These are phyloP conservation scores for Sarocladium oryzae DNA, from an alignment of 2,329 filamentous ascomycete species.

Conservation along the genomic window DNA sequence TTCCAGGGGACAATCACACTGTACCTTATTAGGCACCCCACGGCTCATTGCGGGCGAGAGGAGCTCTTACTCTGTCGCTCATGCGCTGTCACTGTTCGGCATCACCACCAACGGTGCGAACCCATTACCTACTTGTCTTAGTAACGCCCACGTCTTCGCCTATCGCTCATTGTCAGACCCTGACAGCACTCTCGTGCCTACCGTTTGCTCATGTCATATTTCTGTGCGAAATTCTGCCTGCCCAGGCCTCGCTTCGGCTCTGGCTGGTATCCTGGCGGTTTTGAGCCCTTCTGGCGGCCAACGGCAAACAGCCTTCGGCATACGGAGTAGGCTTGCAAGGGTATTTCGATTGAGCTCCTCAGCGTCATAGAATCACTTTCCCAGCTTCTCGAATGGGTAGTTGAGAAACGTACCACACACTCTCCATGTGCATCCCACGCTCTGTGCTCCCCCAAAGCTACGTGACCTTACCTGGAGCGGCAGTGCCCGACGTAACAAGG, in stretches of 20 bases:
- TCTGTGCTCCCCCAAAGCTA: background rate
- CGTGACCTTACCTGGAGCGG: background rate
- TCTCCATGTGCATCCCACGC: background rate
- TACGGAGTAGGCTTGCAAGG: background rate
- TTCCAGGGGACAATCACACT: no score
- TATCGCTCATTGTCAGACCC: background rate
- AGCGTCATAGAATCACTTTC: background rate
- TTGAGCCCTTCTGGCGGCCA: no score
- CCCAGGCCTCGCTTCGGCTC: no score
- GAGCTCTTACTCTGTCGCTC: no score
- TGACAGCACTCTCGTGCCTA: background rate
- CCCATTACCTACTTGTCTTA: constrained; percentile 7
- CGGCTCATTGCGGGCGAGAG: no score
- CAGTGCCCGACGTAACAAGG: background rate
- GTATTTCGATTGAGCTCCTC: background rate
- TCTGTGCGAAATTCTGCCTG: no score
- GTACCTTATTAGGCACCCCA: no score
- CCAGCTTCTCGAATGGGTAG: background rate
- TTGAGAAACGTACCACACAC: background rate
- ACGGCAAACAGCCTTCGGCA: no score
- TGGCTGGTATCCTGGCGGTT: no score
- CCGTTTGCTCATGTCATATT: background rate
- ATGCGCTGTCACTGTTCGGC: no score
- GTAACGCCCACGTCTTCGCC: background rate
- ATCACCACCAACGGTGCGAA: no score